Percentiles rank a stretch among this genome's conserved stretches.
Conservation (phyloP, 176 grass and related monocot species). For the Rhynchospora breviuscula region DNA sequence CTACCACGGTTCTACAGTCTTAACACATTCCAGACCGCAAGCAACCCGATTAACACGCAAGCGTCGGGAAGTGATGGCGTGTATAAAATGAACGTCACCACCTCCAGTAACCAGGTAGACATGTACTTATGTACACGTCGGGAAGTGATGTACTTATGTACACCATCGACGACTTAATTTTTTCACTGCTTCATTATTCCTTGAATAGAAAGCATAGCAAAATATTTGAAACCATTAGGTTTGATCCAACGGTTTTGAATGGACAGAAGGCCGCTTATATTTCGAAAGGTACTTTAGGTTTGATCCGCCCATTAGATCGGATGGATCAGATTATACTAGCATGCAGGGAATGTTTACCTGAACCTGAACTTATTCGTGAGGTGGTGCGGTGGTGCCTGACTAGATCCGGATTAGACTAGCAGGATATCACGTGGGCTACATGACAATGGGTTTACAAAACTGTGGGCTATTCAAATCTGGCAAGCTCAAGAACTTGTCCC, state of each 20-base stretch:
- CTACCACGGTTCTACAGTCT: slow-evolving; percentile 57
- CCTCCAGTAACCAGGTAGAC: slow-evolving; percentile 32
- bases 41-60: slow-evolving; percentile 89
- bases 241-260: not conserved
- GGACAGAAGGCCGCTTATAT: not conserved
- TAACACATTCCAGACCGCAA: slow-evolving; percentile 58
- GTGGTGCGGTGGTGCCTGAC: too few species aligned
- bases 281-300: not conserved
- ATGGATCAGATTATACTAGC: not conserved
- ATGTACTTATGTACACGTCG: not conserved
- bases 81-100: slow-evolving; percentile 60
- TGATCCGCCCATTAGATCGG: not conserved
- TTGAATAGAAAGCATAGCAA: not conserved
- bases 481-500: too few species aligned
- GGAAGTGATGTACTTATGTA: not conserved
- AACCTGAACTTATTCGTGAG: too few species aligned
- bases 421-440: too few species aligned
- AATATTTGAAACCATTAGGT: not conserved
- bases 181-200: not conserved
- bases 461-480: too few species aligned
- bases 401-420: too few species aligned
- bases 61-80: slow-evolving; percentile 53
- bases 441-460: too few species aligned
- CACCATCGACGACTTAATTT: not conserved
- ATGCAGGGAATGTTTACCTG: not conserved